Conservation (phyloP, 495 filamentous ascomycete species). For the Penicillium goetzii region DNA sequence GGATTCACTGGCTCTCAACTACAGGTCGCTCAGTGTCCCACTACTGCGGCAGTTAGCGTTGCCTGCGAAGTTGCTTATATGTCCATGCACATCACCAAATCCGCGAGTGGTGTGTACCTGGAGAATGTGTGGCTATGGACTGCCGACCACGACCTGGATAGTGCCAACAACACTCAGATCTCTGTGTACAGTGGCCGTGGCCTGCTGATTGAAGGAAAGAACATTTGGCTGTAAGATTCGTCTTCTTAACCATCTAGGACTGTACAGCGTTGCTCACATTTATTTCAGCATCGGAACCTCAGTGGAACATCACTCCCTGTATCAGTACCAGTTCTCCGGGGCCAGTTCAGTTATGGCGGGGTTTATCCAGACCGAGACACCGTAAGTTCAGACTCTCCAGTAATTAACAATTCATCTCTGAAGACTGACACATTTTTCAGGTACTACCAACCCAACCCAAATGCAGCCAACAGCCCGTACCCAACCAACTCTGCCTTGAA, state of each 20-base stretch:
- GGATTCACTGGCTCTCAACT: slow-evolving; percentile 58
- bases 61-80: slow-evolving; percentile 68
- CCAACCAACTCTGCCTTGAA: slow-evolving; percentile 45
- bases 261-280: slow-evolving; percentile 11
- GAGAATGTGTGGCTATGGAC: slow-evolving; percentile 76
- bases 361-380: slow-evolving; percentile 84
- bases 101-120: slow-evolving; percentile 55
- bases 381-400: slow-evolving; percentile 33
- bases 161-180: slow-evolving; percentile 58
- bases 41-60: slow-evolving; percentile 34
- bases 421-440: slow-evolving; percentile 15
- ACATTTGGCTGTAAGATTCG: slow-evolving; percentile 58
- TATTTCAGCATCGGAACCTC: slow-evolving; percentile 62
- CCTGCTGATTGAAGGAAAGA: slow-evolving; percentile 60
- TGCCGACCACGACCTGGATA: slow-evolving; percentile 76
- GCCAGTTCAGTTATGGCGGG: slow-evolving; percentile 73
- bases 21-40: slow-evolving; percentile 56
- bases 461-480: slow-evolving; percentile 61
- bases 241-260: background rate
- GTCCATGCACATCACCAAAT: slow-evolving; percentile 65
- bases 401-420: background rate
- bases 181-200: slow-evolving; percentile 73
- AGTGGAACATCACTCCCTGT: slow-evolving; percentile 76
- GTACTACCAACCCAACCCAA: slow-evolving; percentile 68
- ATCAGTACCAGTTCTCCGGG: slow-evolving; percentile 78